Percentiles rank a stretch among this genome's conserved stretches.
phyloP scores from a whole-genome alignment of 345 rosid genomes.

The Rhodamnia rubescens region DNA sequence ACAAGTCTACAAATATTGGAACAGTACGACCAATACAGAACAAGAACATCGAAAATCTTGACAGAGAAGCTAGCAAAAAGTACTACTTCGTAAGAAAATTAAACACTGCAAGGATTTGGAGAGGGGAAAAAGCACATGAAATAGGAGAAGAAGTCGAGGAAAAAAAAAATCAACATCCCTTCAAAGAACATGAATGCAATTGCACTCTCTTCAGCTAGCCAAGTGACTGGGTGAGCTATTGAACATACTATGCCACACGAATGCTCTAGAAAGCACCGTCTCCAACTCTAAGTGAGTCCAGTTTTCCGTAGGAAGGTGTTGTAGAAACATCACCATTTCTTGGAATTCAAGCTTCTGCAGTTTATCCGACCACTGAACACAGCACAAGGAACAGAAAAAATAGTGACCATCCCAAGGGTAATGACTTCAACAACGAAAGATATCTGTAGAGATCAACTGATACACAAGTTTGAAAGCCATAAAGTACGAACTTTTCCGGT shows the following conservation, averaged over 20 bases:
- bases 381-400: not conserved
- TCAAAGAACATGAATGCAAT: not conserved
- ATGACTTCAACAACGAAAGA: not conserved
- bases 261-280: slow-evolving; percentile 81
- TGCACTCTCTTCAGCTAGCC: not conserved
- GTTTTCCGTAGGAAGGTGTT: slow-evolving; percentile 82
- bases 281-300: slow-evolving; percentile 90
- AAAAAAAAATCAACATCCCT: not conserved
- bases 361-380: slow-evolving; percentile 77
- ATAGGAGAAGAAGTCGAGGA: not conserved
- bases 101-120: not conserved
- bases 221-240: slow-evolving; percentile 27
- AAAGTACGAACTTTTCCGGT: not conserved
- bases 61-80: not conserved
- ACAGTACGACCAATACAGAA: not conserved
- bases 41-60: not conserved
- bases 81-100: not conserved
- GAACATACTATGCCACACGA: slow-evolving; percentile 94
- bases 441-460: not conserved
- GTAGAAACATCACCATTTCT: slow-evolving; percentile 97
- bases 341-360: slow-evolving; percentile 92
- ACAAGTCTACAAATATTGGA: not conserved
- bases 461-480: not conserved
- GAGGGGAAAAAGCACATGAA: not conserved
- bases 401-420: not conserved